Evolutionary conservation across 192 early-diverging fungal genomes (phyloP).

Genomic region (Phycomyces blakesleeanus): DNA sequence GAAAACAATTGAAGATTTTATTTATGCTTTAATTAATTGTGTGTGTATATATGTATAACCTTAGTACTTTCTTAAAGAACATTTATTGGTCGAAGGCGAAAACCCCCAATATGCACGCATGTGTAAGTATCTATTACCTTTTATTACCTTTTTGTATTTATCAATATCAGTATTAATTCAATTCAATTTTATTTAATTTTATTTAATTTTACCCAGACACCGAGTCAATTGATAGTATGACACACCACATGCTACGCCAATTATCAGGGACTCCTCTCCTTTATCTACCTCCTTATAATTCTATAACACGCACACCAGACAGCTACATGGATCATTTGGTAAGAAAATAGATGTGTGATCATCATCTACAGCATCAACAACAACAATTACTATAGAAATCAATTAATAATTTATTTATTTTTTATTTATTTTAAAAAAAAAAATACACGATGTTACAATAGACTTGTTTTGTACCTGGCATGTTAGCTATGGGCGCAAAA

Average conservation of each 20-base stretch:
- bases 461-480: constrained; percentile 55
- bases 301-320: background rate
- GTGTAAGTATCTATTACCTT: constrained; percentile 28
- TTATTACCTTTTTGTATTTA: background rate
- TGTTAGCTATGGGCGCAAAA: constrained; percentile 49
- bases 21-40: background rate
- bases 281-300: constrained; percentile 20
- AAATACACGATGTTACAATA: constrained; percentile 16
- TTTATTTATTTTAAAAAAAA: no score
- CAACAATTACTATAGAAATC: no score
- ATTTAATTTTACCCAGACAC: constrained; percentile 19
- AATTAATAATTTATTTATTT: no score
- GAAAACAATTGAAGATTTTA: background rate
- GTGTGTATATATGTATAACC: no score
- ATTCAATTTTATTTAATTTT: no score
- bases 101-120: constrained; percentile 31
- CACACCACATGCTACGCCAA: constrained; percentile 24
- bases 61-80: constrained; percentile 59
- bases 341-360: background rate
- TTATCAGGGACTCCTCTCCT: constrained; percentile 18
- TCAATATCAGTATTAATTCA: background rate
- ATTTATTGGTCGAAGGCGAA: constrained; percentile 40
- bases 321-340: constrained; percentile 34
- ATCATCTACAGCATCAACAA: background rate
- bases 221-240: constrained; percentile 31